Base-by-base conservation (phyloP, 331 rosid genomes). In the Stylosanthes scabra region DNA sequence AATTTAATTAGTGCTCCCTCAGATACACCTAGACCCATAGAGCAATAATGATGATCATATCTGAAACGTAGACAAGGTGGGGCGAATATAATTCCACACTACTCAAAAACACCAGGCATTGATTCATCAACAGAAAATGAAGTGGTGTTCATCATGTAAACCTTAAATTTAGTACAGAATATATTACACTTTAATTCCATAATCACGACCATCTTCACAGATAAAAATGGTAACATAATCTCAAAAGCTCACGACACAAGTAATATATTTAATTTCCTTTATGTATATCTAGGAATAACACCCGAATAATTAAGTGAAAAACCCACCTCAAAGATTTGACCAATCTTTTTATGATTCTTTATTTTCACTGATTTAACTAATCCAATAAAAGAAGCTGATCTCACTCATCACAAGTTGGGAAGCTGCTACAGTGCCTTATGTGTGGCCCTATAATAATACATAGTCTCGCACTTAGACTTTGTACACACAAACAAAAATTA, bases 401-500 rank as follows among this genome's bases (percentile, higher is more conserved):
- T 59, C 81, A 64, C 58, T n/a, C n/a, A n/a, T 31, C 37, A 31
- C 72, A 61, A 10, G 45, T 29, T 27, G 51, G 37, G 31, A 65
- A 46, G n/a, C n/a, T n/a, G 60, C 16, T 74, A 7, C 42, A 68
- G 72, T 42, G 74, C 64, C 69, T 7, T 29, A 9, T 3, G 59
- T 6, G 64, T 31, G 74, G 74, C 42, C 67, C 77, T 68, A 51
- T 78, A 77, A 65, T 57, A 31, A 31, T 31, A 31, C 37, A 74
- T 49, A 56, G 37, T 27, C 49, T 39, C 20, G 40, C 15, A 8
- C 63, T 41, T 49, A 5, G 20, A 42, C 10, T 55, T 74, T 61
- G 14, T 28, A 49, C 58, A 62, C 52, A 45, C 3, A 49, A 59
- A 47, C 42, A 15, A 12, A 6, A 65, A 68, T 7, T 54, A 67